Evolutionary conservation across 2,329 filamentous ascomycete genomes (phyloP).

Genomic region (Albophoma yamanashiensis): DNA sequence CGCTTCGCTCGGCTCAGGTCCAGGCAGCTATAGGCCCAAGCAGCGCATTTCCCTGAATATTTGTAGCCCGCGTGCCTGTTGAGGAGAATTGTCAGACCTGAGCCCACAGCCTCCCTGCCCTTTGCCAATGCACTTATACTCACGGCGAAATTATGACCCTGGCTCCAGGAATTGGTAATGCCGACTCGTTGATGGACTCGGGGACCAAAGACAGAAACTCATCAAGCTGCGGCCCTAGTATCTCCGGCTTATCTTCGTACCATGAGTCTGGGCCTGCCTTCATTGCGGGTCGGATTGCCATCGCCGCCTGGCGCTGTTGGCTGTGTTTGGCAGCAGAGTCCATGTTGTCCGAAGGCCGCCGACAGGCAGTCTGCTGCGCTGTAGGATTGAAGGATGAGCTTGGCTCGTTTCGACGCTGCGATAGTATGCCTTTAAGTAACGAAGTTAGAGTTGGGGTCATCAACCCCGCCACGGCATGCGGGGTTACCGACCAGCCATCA

Average conservation of each 20-base stretch:
- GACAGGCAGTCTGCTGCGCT: neutral
- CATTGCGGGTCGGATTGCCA: conserved; percentile 35
- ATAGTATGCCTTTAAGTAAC: too few species aligned
- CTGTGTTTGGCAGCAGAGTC: too few species aligned
- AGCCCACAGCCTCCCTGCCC: too few species aligned
- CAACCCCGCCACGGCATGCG: conserved; percentile 5
- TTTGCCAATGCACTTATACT: conserved; percentile 21
- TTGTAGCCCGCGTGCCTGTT: conserved; percentile 82
- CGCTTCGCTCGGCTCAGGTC: conserved; percentile 76
- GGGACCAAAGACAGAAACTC: conserved; percentile 65
- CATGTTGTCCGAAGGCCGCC: neutral
- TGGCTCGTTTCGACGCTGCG: neutral
- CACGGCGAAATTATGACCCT: conserved; percentile 90
- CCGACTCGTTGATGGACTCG: conserved; percentile 42
- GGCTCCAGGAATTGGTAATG: conserved; percentile 61
- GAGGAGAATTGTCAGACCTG: neutral
- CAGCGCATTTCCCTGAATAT: conserved; percentile 85
- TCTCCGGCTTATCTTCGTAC: too few species aligned
- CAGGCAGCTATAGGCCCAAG: conserved; percentile 86
- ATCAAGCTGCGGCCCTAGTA: conserved; percentile 61
- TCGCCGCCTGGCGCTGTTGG: neutral
- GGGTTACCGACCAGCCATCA: conserved; percentile 1
- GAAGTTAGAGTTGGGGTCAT: neutral
- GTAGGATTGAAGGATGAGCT: neutral
- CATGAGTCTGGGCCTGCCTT: conserved; percentile 69